Percentiles rank a stretch among this genome's conserved stretches.
These are phyloP conservation scores for Populus davidiana DNA, from an alignment of 345 rosid genomes.

Conservation along the genomic window DNA sequence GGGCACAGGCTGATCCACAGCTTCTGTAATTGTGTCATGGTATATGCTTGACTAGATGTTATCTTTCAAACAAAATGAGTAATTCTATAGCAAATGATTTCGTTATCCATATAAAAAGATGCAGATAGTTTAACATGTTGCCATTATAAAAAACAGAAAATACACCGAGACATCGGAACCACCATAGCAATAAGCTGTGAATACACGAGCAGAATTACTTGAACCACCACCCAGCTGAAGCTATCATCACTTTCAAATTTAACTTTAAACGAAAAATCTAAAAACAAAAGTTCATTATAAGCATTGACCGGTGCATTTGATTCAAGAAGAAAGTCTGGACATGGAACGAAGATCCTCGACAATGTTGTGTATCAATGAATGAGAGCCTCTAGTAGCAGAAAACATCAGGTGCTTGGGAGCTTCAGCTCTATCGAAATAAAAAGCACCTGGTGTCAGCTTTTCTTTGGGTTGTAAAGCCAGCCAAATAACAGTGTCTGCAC, in stretches of 20 bases:
- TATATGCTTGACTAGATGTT: background rate
- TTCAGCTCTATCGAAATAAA: conserved; percentile 86
- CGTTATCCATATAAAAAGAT: background rate
- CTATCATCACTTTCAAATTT: background rate
- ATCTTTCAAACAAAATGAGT: background rate
- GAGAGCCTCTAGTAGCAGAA: conserved; percentile 62
- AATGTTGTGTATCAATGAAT: conserved; percentile 46
- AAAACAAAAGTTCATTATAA: background rate
- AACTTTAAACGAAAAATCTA: background rate
- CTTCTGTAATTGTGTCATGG: background rate
- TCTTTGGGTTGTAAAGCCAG: conserved; percentile 80
- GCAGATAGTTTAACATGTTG: background rate
- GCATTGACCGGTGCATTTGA: background rate
- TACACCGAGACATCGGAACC: background rate
- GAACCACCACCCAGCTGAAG: background rate
- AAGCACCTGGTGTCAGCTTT: conserved; percentile 62
- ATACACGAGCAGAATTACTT: background rate
- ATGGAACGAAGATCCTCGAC: conserved; percentile 45
- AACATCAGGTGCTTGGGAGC: conserved; percentile 67
- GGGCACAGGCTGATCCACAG: background rate
- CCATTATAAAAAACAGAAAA: background rate
- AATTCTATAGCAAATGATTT: background rate
- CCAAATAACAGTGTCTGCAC: conserved; percentile 83
- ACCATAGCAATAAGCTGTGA: background rate
- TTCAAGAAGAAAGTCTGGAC: conserved; percentile 29